Evolutionary conservation across 176 grass and related monocot genomes (phyloP).

Genomic region (Dactylis glomerata): DNA sequence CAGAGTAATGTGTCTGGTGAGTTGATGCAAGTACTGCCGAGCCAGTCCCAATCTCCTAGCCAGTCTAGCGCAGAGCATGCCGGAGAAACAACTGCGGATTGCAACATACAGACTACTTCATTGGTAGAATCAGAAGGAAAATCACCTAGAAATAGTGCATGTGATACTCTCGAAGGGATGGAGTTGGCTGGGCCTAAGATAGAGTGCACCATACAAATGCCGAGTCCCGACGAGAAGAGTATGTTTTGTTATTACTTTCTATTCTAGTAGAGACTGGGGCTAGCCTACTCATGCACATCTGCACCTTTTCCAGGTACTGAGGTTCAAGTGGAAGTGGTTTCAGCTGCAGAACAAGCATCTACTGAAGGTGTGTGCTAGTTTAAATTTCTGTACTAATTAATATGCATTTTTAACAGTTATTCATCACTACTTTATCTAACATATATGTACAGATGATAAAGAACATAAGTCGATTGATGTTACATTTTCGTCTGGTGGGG

Average conservation of each 20-base stretch:
- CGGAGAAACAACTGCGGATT: constrained; percentile 8
- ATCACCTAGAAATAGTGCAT: neutral
- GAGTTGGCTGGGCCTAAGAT: neutral
- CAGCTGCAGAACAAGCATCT: constrained; percentile 14
- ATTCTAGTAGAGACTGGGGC: neutral
- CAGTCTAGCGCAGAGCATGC: constrained; percentile 7
- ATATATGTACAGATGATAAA: constrained; percentile 36
- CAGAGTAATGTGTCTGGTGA: constrained; percentile 1
- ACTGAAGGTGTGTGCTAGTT: constrained; percentile 11
- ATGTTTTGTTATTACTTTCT: neutral
- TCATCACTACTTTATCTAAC: neutral
- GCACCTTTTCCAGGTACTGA: constrained; percentile 36
- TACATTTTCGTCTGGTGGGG: neutral
- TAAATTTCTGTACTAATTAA: constrained; percentile 7
- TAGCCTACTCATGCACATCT: constrained; percentile 7
- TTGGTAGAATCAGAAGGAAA: constrained; percentile 11
- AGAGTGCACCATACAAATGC: neutral
- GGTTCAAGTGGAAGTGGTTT: neutral
- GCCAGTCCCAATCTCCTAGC: constrained; percentile 16
- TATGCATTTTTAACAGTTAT: neutral
- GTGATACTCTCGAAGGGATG: neutral
- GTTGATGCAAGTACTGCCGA: neutral
- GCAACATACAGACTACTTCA: neutral
- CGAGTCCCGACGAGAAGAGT: constrained; percentile 1
- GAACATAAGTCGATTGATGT: neutral